These are phyloP conservation scores for Hammondia hammondi DNA, from an alignment of 169 alveolate species.

Conservation along the genomic window DNA sequence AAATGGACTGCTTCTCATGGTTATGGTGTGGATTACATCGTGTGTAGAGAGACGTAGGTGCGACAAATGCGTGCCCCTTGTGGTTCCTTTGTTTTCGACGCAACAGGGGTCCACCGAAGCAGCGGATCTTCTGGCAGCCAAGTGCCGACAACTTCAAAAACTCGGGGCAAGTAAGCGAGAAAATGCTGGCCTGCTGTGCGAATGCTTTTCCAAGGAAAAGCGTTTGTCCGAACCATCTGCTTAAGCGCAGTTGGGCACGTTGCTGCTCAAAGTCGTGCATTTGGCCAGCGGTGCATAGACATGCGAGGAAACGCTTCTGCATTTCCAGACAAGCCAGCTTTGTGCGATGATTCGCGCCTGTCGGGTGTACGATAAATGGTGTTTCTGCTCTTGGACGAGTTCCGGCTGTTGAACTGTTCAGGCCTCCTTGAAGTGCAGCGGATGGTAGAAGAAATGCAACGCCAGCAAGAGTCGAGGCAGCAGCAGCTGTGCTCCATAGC, in stretches of 20 bases:
- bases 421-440: neutral
- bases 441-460: slow-evolving; percentile 6
- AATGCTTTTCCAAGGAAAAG: neutral
- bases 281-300: neutral
- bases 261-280: neutral
- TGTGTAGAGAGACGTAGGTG: too few relatives aligned
- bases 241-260: neutral
- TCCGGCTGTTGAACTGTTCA: neutral
- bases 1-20: neutral
- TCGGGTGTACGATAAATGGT: too few relatives aligned
- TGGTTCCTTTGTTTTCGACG: neutral
- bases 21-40: neutral
- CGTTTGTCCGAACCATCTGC: neutral
- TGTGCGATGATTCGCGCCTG: too few relatives aligned
- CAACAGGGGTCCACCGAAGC: neutral
- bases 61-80: too few relatives aligned
- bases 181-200: neutral
- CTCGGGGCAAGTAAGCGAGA: neutral
- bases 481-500: slow-evolving; percentile 21
- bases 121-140: slow-evolving; percentile 15
- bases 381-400: neutral
- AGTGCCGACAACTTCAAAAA: slow-evolving; percentile 1
- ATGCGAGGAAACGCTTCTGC: too few relatives aligned
- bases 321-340: too few relatives aligned
- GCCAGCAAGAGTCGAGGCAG: neutral